phyloP scores from a whole-genome alignment of 148 eudicot species.

The Amaranthus palmeri region DNA sequence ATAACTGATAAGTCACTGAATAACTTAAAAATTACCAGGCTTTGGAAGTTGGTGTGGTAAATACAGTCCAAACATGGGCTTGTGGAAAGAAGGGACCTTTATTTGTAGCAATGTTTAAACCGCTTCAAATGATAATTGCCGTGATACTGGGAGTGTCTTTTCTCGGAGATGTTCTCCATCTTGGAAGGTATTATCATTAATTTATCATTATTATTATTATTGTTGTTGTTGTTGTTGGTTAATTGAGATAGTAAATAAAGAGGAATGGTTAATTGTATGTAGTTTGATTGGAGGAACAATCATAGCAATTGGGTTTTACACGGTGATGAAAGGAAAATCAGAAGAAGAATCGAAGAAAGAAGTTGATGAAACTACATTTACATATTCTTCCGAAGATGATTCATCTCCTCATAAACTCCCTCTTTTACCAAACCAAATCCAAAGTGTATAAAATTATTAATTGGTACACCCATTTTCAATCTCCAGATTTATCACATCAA shows the following conservation, averaged over 20 bases:
- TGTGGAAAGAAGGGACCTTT: slow-evolving; percentile 31
- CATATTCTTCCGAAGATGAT: slow-evolving; percentile 8
- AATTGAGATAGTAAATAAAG: too few relatives aligned
- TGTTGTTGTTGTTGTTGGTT: too few relatives aligned
- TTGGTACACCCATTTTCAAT: too few relatives aligned
- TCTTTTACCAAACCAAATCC: slow-evolving; percentile 2
- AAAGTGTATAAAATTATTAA: too few relatives aligned
- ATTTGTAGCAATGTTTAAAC: slow-evolving; percentile 30
- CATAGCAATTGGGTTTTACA: slow-evolving; percentile 32
- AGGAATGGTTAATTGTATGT: neutral
- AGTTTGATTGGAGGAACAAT: slow-evolving; percentile 29
- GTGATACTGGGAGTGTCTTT: slow-evolving; percentile 24
- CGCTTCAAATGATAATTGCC: slow-evolving; percentile 33
- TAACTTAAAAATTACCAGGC: slow-evolving; percentile 1
- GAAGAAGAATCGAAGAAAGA: slow-evolving; percentile 17
- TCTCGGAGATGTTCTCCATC: slow-evolving; percentile 21
- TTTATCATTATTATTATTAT: too few relatives aligned
- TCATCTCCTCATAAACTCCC: slow-evolving; percentile 14
- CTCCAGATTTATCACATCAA: too few relatives aligned
- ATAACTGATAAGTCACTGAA: neutral
- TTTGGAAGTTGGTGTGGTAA: slow-evolving; percentile 13
- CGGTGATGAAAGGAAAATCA: slow-evolving; percentile 37
- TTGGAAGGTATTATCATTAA: slow-evolving; percentile 23
- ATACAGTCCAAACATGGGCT: slow-evolving; percentile 26
- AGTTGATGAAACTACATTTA: neutral